Evolutionary conservation across 2,329 filamentous ascomycete genomes (phyloP).

Genomic region (Trichoderma oligosporum): DNA sequence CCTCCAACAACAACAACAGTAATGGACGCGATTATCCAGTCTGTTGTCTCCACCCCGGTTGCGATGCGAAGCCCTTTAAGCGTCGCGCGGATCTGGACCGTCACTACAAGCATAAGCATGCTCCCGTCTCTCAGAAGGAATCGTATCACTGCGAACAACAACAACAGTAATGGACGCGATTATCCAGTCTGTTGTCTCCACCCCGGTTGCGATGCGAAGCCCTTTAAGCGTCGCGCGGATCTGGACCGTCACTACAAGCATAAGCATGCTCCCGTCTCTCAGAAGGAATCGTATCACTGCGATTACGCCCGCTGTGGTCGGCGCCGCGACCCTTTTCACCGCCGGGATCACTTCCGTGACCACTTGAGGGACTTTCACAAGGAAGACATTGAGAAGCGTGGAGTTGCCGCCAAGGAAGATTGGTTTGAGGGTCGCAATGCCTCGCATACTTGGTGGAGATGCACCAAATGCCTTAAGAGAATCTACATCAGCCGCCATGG

Average conservation of each 20-base stretch:
- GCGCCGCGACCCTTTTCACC: slow-evolving; percentile 44
- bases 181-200: slow-evolving; percentile 39
- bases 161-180: slow-evolving; percentile 30
- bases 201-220: slow-evolving; percentile 41
- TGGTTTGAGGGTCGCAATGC: slow-evolving; percentile 41
- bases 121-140: slow-evolving; percentile 39
- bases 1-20: too few species aligned
- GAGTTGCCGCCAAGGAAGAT: slow-evolving; percentile 34
- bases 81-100: slow-evolving; percentile 53
- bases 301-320: slow-evolving; percentile 51
- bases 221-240: slow-evolving; percentile 52
- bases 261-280: slow-evolving; percentile 41
- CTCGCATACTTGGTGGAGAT: slow-evolving; percentile 50
- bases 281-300: slow-evolving; percentile 46
- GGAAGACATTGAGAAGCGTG: slow-evolving; percentile 51
- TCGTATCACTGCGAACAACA: slow-evolving; percentile 51
- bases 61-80: slow-evolving; percentile 45
- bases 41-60: slow-evolving; percentile 40
- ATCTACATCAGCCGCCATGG: slow-evolving; percentile 39
- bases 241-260: slow-evolving; percentile 51
- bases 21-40: slow-evolving; percentile 34
- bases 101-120: slow-evolving; percentile 50
- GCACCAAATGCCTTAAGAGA: slow-evolving; percentile 48
- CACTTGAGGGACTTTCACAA: slow-evolving; percentile 54
- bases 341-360: slow-evolving; percentile 55